phyloP scores from a whole-genome alignment of 1,284 basidiomycete genomes.

The Cutaneotrichosporon sp. region DNA sequence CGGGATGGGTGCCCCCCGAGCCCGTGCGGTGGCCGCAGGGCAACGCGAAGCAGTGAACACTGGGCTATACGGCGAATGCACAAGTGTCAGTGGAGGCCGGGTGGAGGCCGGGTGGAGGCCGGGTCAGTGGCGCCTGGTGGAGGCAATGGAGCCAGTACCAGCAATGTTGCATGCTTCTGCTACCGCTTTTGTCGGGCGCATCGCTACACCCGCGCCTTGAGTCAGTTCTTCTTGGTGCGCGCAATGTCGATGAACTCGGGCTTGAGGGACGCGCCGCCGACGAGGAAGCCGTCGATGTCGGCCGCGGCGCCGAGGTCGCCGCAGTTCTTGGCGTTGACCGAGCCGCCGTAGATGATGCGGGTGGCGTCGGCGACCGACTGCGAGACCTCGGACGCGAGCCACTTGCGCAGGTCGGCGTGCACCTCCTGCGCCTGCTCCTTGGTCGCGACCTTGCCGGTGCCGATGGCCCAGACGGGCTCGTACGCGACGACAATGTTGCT shows the following conservation, averaged over 20 bases:
- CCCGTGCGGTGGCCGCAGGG: not conserved
- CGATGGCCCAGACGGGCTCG: conserved; percentile 98
- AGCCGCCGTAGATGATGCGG: conserved; percentile 95
- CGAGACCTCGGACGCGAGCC: conserved; percentile 69
- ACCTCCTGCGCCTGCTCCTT: conserved; percentile 80
- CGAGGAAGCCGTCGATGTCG: conserved; percentile 98
- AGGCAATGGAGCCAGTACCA: not conserved
- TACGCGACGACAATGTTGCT: conserved; percentile 94
- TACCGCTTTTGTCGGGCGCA: too few relatives aligned
- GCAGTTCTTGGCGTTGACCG: conserved; percentile 84
- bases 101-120: too few relatives aligned
- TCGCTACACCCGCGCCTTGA: conserved; percentile 1
- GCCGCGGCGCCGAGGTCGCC: conserved; percentile 72
- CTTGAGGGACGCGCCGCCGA: conserved; percentile 96
- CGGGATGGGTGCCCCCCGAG: not conserved
- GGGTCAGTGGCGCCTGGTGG: too few relatives aligned
- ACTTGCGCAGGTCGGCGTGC: conserved; percentile 80
- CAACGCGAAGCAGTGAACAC: too few relatives aligned
- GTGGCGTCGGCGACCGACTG: conserved; percentile 69
- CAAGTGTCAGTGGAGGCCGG: too few relatives aligned
- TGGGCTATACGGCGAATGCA: too few relatives aligned
- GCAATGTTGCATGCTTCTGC: not conserved
- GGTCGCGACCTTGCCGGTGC: conserved; percentile 94
- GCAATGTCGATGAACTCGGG: conserved; percentile 94
- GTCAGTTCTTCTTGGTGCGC: conserved; percentile 60